phyloP scores from a whole-genome alignment of 148 eudicot species.

The Oxyria digyna region DNA sequence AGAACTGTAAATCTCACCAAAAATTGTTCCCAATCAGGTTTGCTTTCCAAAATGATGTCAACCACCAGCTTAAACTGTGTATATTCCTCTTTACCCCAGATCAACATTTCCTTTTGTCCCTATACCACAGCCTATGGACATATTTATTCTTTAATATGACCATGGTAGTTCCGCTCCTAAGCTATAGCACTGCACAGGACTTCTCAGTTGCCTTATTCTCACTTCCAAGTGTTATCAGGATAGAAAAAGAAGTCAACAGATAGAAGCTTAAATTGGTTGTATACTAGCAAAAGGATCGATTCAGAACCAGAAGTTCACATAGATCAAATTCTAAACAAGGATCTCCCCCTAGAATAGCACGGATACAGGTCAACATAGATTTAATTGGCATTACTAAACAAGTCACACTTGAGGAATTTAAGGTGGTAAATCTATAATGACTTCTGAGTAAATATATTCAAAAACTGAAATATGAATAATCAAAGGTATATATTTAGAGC shows the following conservation, averaged over 20 bases:
- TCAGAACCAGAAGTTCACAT: background rate
- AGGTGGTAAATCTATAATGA: background rate
- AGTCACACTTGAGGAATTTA: background rate
- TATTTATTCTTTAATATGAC: background rate
- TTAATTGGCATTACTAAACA: background rate
- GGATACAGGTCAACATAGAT: background rate
- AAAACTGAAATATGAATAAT: background rate
- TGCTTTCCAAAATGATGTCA: background rate
- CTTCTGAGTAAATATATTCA: background rate
- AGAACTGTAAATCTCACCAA: background rate
- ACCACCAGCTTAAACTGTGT: background rate
- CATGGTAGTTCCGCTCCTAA: background rate
- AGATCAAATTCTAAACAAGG: background rate
- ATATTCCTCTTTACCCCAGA: background rate
- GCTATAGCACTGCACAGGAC: background rate
- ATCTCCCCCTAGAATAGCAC: background rate
- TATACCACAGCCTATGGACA: background rate
- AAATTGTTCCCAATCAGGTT: background rate
- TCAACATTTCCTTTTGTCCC: background rate
- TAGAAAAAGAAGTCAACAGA: background rate
- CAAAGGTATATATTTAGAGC: background rate
- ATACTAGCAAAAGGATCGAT: background rate
- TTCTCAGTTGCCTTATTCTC: background rate
- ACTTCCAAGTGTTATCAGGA: background rate
- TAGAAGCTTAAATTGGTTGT: background rate